These are phyloP conservation scores for Erysimum cheiri DNA, from an alignment of 441 rosid genomes.

Conservation along the genomic window DNA sequence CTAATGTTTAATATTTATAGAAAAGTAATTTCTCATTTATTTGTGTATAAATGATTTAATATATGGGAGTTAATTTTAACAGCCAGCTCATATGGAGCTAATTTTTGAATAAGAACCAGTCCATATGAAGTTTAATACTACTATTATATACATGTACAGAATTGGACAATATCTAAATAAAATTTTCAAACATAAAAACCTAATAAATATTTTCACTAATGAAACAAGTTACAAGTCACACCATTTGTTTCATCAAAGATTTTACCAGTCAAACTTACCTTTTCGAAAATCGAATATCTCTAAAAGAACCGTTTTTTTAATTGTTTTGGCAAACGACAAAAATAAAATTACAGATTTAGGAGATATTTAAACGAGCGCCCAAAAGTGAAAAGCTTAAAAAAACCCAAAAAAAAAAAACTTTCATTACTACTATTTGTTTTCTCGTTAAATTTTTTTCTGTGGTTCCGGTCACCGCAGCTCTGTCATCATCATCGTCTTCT, in stretches of 20 bases:
- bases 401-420: not conserved
- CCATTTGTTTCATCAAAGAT: not conserved
- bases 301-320: not conserved
- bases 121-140: not conserved
- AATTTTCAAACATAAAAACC: not conserved
- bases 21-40: not conserved
- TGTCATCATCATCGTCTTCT: constrained; percentile 32
- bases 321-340: constrained; percentile 21
- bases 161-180: not conserved
- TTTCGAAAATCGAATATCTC: constrained; percentile 32
- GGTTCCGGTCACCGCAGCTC: constrained; percentile 51
- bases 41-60: constrained; percentile 10
- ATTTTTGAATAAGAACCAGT: not conserved
- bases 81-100: not conserved
- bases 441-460: constrained; percentile 44
- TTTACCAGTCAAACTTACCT: constrained; percentile 42
- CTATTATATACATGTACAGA: not conserved
- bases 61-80: not conserved
- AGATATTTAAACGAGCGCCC: constrained; percentile 39
- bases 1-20: not conserved
- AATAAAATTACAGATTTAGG: constrained; percentile 25
- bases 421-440: constrained; percentile 4
- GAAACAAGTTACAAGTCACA: constrained; percentile 37
- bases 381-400: constrained; percentile 29
- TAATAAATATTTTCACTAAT: not conserved